These are phyloP conservation scores for Hypoxylon rubiginosum DNA, from an alignment of 2,329 filamentous ascomycete species.

Conservation along the genomic window DNA sequence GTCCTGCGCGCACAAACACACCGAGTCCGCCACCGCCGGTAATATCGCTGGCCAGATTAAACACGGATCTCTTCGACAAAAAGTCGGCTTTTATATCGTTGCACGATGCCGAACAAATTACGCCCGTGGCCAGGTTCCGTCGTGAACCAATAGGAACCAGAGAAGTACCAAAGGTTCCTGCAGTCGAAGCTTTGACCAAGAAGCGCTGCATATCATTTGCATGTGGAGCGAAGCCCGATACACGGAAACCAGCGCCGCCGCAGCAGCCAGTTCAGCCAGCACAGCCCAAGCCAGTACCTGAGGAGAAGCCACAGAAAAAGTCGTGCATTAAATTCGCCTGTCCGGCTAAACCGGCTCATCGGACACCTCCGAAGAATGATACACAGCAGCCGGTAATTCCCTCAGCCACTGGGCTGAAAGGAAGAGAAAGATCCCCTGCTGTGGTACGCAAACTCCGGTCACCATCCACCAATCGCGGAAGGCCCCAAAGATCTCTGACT, in stretches of 20 bases:
- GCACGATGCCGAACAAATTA: constrained; percentile 43
- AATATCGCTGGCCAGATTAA: constrained; percentile 61
- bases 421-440: constrained; percentile 42
- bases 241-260: constrained; percentile 59
- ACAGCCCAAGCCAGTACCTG: constrained; percentile 52
- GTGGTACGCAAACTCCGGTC: constrained; percentile 49
- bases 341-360: constrained; percentile 64
- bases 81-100: constrained; percentile 49
- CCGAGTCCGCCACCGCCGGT: constrained; percentile 87
- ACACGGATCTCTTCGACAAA: constrained; percentile 47
- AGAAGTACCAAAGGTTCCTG: constrained; percentile 63
- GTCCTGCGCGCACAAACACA: constrained; percentile 86
- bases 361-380: constrained; percentile 55
- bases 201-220: constrained; percentile 95
- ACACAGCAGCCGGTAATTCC: constrained; percentile 28
- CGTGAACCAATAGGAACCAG: constrained; percentile 25
- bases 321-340: constrained; percentile 83
- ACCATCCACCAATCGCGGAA: constrained; percentile 47
- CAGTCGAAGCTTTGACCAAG: constrained; percentile 75
- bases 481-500: constrained; percentile 48
- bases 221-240: constrained; percentile 75
- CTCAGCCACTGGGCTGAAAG: constrained; percentile 28
- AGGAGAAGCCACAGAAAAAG: constrained; percentile 62
- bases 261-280: constrained; percentile 52
- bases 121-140: constrained; percentile 34